Evolutionary conservation across 768 basidiomycete genomes (phyloP), one percentile per base, ranked within the genome.

Genomic region (Boletus vermiculosoides): DNA sequence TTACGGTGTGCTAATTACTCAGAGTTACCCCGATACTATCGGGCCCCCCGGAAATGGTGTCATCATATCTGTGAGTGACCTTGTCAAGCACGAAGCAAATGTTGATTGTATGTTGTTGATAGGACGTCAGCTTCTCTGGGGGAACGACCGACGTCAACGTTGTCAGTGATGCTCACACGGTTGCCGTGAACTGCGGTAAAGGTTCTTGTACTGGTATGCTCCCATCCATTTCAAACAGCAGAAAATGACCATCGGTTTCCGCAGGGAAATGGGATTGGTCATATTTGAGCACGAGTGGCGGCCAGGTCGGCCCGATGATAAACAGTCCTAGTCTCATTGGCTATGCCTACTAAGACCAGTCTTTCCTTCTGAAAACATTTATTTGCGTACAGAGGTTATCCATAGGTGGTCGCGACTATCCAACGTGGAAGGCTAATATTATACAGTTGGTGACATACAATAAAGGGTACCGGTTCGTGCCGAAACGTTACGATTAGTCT

Each of bases 1-100:
- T 31, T 87, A 79, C 54, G 87, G 86, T 31, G 70, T 88, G 0
- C 51, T 88, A 56, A 84, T 88, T 36, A 82, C 85, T 63, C 65
- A 84, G 77, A 86, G 83, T 63, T 87, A 87, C 65, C 84, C 85
- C 6, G 59, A 67, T 22, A 74, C 76, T 12, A 62, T 83, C 18
- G 80, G 80, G 18, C 79, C 73, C 0, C 82, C 86, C 5, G 84
- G 84, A 33, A 81, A 67, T 16, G 85, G 84, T 4, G 81, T 84
- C 13, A 68, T 60, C 18, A 70, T 87, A 60, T 85, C 79, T 20
- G 84, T 86, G 59, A 59, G 79, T 65, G 12, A 22, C n/a, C 22
- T 33, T n/a, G 39, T 39, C 33, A n/a, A 33, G 18, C 50, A 31
- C 1, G 25, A 37, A 18, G 6, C 20, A 12, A 11, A 13, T 34